Evolutionary conservation across 345 rosid genomes (phyloP).

Genomic region (Linum tenue): DNA sequence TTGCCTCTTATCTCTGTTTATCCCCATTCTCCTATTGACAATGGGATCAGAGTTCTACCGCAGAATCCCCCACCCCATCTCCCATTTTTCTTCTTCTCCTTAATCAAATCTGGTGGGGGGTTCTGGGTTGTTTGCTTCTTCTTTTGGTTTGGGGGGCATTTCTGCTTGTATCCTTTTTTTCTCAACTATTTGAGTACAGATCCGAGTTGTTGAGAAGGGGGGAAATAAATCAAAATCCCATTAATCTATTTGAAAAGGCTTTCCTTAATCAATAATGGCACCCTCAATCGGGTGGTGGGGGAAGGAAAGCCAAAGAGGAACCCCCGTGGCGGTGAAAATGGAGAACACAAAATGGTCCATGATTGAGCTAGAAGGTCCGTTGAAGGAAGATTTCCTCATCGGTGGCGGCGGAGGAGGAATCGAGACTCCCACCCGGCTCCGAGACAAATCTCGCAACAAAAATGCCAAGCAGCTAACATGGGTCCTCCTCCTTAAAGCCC

Average conservation of each 20-base stretch:
- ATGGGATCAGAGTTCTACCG: constrained; percentile 35
- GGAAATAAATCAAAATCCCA: too few species aligned
- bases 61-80: too few species aligned
- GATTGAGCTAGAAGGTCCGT: constrained; percentile 75
- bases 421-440: constrained; percentile 7
- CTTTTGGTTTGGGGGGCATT: too few species aligned
- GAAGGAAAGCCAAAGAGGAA: constrained; percentile 61
- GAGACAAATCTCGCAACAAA: constrained; percentile 49
- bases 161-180: too few species aligned
- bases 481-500: constrained; percentile 9
- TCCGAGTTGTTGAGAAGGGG: too few species aligned
- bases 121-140: too few species aligned
- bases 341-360: constrained; percentile 98
- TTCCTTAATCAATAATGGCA: constrained; percentile 64
- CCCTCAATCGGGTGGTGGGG: constrained; percentile 80
- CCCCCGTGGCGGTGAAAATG: constrained; percentile 96
- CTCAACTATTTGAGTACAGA: too few species aligned
- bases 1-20: constrained; percentile 1
- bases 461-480: not conserved
- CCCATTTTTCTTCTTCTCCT: too few species aligned
- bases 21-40: constrained; percentile 3
- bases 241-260: not conserved
- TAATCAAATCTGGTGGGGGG: too few species aligned
- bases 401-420: too few species aligned
- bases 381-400: constrained; percentile 68